Conservation (phyloP, 2,329 filamentous ascomycete genomes). For the Metarhizium brunneum region DNA sequence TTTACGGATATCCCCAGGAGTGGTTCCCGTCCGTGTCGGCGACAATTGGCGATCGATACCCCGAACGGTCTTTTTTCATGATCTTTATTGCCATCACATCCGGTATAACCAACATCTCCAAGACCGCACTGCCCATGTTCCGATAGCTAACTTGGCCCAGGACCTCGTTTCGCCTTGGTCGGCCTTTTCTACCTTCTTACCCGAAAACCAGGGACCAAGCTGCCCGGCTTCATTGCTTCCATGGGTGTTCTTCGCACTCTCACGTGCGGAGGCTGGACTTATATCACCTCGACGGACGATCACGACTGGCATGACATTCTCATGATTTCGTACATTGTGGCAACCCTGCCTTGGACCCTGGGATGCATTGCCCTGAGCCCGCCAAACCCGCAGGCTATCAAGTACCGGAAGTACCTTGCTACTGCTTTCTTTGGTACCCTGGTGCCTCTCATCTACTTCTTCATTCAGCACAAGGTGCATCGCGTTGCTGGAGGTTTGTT, state of each 20-base stretch:
- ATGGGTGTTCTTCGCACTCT: constrained; percentile 81
- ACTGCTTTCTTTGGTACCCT: constrained; percentile 83
- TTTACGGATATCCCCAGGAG: constrained; percentile 87
- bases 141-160: constrained; percentile 29
- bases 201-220: constrained; percentile 59
- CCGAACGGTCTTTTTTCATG: constrained; percentile 94
- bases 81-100: constrained; percentile 95
- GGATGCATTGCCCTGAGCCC: constrained; percentile 86
- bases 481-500: constrained; percentile 78
- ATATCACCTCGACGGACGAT: constrained; percentile 95
- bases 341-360: constrained; percentile 88
- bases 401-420: constrained; percentile 80
- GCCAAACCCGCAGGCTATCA: constrained; percentile 70
- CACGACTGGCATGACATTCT: constrained; percentile 99
- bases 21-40: constrained; percentile 96
- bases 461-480: constrained; percentile 98
- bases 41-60: constrained; percentile 94
- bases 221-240: constrained; percentile 73
- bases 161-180: constrained; percentile 84
- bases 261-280: constrained; percentile 96
- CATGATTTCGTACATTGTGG: constrained; percentile 96
- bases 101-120: constrained; percentile 36
- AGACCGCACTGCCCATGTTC: background rate
- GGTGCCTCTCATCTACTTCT: constrained; percentile 87
- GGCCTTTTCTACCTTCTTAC: constrained; percentile 89